Evolutionary conservation across 2,329 filamentous ascomycete species (phyloP).

Genomic region (Epichloe coenophiala): DNA sequence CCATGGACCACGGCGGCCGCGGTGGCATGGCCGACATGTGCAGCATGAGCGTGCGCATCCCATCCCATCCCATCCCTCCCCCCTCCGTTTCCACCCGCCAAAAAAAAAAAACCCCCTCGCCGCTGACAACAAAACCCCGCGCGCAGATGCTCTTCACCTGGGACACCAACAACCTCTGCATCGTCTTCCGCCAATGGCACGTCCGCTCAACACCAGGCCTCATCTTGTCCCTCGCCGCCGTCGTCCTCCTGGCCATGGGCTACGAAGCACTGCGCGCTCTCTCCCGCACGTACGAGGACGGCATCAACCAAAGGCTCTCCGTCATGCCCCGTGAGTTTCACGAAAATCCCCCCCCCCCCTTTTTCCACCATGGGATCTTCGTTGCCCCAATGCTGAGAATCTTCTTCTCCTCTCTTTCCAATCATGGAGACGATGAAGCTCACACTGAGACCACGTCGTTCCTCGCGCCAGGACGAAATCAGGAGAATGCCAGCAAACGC

Average conservation of each 20-base stretch:
- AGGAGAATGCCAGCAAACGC: slow-evolving; percentile 46
- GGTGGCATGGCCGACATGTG: slow-evolving; percentile 49
- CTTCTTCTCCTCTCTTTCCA: background rate
- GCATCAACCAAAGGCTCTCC: slow-evolving; percentile 33
- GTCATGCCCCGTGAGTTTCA: slow-evolving; percentile 38
- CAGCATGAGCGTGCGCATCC: slow-evolving; percentile 68
- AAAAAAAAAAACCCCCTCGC: background rate
- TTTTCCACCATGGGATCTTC: slow-evolving; percentile 4
- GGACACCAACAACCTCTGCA: slow-evolving; percentile 87
- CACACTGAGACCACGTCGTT: slow-evolving; percentile 51
- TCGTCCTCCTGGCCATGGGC: slow-evolving; percentile 74
- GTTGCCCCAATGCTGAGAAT: slow-evolving; percentile 16
- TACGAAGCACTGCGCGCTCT: slow-evolving; percentile 79
- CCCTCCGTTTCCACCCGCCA: background rate
- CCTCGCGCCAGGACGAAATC: slow-evolving; percentile 60
- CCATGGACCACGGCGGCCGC: slow-evolving; percentile 28
- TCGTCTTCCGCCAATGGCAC: slow-evolving; percentile 88
- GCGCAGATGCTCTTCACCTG: slow-evolving; percentile 93
- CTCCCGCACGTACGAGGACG: slow-evolving; percentile 62
- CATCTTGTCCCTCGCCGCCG: slow-evolving; percentile 66
- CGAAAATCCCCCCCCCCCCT: background rate
- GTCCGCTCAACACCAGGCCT: slow-evolving; percentile 62
- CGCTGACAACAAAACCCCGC: background rate
- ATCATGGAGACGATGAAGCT: slow-evolving; percentile 19
- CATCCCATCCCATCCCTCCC: background rate